These are phyloP conservation scores for Babesia bovis DNA, from an alignment of 169 alveolate genomes.

Conservation along the genomic window DNA sequence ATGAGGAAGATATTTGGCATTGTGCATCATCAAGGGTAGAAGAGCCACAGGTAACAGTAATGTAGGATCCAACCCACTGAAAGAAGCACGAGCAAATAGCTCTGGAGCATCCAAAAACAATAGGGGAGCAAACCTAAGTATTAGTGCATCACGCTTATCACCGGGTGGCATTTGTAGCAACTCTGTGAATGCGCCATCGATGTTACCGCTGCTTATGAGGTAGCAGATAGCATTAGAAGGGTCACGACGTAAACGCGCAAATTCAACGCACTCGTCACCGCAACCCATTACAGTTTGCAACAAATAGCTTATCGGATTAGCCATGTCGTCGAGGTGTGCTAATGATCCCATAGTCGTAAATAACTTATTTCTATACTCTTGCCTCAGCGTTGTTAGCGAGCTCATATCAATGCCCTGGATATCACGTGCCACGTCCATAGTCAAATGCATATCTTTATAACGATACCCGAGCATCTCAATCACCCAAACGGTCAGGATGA, in stretches of 20 bases:
- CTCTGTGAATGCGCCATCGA: slow-evolving; percentile 49
- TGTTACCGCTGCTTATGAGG: slow-evolving; percentile 49
- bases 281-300: slow-evolving; percentile 63
- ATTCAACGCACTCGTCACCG: slow-evolving; percentile 60
- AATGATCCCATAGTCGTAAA: slow-evolving; percentile 38
- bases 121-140: slow-evolving; percentile 61
- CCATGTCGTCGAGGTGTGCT: slow-evolving; percentile 51
- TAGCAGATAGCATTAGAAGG: slow-evolving; percentile 37
- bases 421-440: slow-evolving; percentile 25
- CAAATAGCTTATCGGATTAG: slow-evolving; percentile 51
- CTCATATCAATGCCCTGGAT: slow-evolving; percentile 10
- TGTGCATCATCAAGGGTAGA: slow-evolving; percentile 47
- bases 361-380: slow-evolving; percentile 32
- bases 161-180: slow-evolving; percentile 52
- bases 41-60: slow-evolving; percentile 41
- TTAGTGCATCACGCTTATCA: slow-evolving; percentile 48
- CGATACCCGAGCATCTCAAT: slow-evolving; percentile 51
- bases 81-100: slow-evolving; percentile 28
- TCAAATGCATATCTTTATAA: slow-evolving; percentile 32
- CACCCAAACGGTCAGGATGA: slow-evolving; percentile 58
- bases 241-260: slow-evolving; percentile 52
- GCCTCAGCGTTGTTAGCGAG: slow-evolving; percentile 1
- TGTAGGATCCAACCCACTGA: slow-evolving; percentile 48
- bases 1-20: slow-evolving; percentile 27
- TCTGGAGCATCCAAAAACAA: slow-evolving; percentile 59